phyloP scores from a whole-genome alignment of 2,329 filamentous ascomycete genomes.

The Niveomyces coronatus region DNA sequence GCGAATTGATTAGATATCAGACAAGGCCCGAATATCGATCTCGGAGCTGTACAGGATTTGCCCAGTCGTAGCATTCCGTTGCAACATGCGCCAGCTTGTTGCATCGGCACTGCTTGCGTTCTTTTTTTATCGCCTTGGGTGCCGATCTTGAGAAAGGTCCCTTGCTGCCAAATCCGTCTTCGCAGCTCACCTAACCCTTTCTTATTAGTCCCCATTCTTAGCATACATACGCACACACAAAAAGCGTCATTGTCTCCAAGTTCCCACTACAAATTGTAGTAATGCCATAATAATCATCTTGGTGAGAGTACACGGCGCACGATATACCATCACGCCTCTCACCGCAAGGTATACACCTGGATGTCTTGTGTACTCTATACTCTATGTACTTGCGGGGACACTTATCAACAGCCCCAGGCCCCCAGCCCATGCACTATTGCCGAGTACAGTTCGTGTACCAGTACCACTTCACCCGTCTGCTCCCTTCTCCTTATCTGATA shows the following conservation, averaged over 20 bases:
- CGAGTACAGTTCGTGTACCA: too few relatives aligned
- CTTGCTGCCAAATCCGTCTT: background rate
- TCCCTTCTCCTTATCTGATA: background rate
- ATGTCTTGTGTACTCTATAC: too few relatives aligned
- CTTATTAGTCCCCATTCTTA: background rate
- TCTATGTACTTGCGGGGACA: too few relatives aligned
- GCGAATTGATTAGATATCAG: background rate
- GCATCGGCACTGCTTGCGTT: background rate
- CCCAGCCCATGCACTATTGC: too few relatives aligned
- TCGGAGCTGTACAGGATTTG: background rate
- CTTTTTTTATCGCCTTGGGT: background rate
- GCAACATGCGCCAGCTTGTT: conserved; percentile 4
- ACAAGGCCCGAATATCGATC: conserved; percentile 8
- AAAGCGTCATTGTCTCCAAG: too few relatives aligned
- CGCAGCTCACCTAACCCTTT: background rate
- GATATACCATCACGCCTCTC: too few relatives aligned
- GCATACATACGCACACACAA: too few relatives aligned
- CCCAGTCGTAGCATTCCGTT: conserved; percentile 1
- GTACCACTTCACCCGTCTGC: background rate
- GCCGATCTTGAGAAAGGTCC: background rate
- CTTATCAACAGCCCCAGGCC: too few relatives aligned
- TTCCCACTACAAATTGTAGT: too few relatives aligned
- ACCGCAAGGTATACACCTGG: too few relatives aligned
- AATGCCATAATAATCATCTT: too few relatives aligned
- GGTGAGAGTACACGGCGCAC: too few relatives aligned